phyloP scores from a whole-genome alignment of 768 basidiomycete genomes.

The Lentinus brumalis region DNA sequence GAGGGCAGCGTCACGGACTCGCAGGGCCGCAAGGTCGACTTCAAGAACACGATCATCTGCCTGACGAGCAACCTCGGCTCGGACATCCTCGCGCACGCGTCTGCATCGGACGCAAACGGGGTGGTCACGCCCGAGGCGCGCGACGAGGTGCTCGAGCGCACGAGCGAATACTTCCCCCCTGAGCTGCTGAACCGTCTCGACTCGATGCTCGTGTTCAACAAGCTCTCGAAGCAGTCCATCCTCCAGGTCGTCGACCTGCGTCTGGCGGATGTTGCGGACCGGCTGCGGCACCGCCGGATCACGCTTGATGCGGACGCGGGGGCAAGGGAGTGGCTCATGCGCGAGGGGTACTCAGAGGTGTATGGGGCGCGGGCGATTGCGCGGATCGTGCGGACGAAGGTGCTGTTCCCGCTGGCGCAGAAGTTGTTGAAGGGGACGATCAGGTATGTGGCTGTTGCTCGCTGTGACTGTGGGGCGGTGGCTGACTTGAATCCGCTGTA shows the following conservation, averaged over 20 bases:
- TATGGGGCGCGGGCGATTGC: conserved; percentile 91
- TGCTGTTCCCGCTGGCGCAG: conserved; percentile 81
- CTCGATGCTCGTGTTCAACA: conserved; percentile 88
- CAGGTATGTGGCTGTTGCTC: conserved; percentile 43
- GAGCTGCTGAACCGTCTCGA: conserved; percentile 91
- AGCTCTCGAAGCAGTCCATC: conserved; percentile 73
- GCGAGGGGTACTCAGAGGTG: conserved; percentile 77
- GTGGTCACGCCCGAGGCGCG: conserved; percentile 62
- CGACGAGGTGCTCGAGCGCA: conserved; percentile 70
- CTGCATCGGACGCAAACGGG: conserved; percentile 65
- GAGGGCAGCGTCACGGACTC: conserved; percentile 90
- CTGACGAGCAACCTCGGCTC: conserved; percentile 83
- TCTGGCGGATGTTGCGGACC: conserved; percentile 67
- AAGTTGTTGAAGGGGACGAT: conserved; percentile 81
- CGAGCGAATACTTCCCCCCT: conserved; percentile 82
- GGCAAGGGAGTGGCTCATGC: conserved; percentile 69
- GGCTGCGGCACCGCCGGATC: conserved; percentile 68
- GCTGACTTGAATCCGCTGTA: conserved; percentile 18
- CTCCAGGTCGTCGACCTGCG: conserved; percentile 79
- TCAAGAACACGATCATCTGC: conserved; percentile 94
- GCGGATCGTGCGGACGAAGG: conserved; percentile 79
- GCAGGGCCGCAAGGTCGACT: conserved; percentile 86
- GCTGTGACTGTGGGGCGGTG: not conserved
- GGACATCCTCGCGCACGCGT: conserved; percentile 70
- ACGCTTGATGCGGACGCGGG: conserved; percentile 65